Evolutionary conservation across 75 land plant genomes (phyloP).

Genomic region (Sequoiadendron giganteum): DNA sequence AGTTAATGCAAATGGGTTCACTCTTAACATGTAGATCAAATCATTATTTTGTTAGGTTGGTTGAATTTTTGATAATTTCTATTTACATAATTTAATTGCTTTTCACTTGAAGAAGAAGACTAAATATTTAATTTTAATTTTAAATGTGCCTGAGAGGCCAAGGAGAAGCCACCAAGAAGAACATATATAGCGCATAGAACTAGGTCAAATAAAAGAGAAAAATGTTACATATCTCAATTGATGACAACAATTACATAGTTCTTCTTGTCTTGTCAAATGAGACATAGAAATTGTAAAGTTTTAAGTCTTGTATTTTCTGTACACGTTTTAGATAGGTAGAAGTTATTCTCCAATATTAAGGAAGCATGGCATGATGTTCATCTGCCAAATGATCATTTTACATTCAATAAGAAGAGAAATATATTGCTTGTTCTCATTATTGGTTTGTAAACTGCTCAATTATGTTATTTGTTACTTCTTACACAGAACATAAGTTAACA

Average conservation of each 20-base stretch:
- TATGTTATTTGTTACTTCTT: neutral
- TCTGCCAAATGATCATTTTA: neutral
- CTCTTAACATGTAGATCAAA: neutral
- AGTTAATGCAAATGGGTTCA: too few species aligned
- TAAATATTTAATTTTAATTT: neutral
- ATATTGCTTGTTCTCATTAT: constrained; percentile 4
- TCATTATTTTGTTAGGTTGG: neutral
- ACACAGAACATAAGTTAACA: neutral
- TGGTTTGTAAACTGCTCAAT: neutral
- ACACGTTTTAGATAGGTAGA: neutral
- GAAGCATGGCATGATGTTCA: neutral
- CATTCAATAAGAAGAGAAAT: neutral
- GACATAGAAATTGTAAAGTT: neutral
- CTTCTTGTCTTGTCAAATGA: neutral
- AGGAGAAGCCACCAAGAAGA: neutral
- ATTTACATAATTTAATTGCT: neutral
- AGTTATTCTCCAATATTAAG: neutral
- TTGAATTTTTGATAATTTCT: too few species aligned
- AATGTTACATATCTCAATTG: neutral
- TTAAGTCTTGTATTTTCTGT: neutral
- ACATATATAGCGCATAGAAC: neutral
- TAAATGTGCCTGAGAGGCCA: neutral
- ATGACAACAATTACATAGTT: neutral
- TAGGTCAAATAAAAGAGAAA: neutral
- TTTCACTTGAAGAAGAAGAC: neutral